Percentiles rank a stretch among this genome's conserved stretches.
These are phyloP conservation scores for Colletotrichum neosansevieriae DNA, from an alignment of 2,329 filamentous ascomycete species.

Conservation along the genomic window DNA sequence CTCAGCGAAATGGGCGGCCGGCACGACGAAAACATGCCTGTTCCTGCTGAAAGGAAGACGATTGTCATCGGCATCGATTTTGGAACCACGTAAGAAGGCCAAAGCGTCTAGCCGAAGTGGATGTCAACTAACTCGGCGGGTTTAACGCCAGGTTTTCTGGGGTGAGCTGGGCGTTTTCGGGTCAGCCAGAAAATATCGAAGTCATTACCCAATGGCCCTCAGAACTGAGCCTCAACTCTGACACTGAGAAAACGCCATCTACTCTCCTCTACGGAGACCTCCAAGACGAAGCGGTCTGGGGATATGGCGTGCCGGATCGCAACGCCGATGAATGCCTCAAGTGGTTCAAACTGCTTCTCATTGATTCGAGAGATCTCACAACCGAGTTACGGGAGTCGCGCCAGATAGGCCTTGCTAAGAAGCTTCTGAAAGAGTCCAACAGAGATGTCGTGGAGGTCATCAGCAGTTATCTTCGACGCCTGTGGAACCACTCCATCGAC, in stretches of 20 bases:
- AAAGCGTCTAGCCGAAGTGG: background rate
- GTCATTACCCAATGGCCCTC: conserved; percentile 50
- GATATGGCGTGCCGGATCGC: conserved; percentile 46
- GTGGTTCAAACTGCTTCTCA: conserved; percentile 58
- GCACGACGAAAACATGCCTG: background rate
- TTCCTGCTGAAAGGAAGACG: background rate
- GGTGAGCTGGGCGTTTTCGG: conserved; percentile 53
- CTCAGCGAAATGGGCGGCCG: background rate
- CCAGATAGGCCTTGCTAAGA: conserved; percentile 41
- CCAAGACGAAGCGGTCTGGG: conserved; percentile 44
- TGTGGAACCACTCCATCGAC: conserved; percentile 50
- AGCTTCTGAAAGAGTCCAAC: background rate
- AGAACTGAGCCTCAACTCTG: conserved; percentile 40
- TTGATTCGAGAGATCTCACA: conserved; percentile 49
- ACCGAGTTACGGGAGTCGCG: conserved; percentile 42
- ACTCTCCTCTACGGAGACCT: conserved; percentile 42
- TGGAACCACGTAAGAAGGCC: conserved; percentile 55
- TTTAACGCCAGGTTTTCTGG: conserved; percentile 52
- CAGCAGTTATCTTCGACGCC: conserved; percentile 46
- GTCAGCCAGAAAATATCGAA: conserved; percentile 45
- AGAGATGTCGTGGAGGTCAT: conserved; percentile 48
- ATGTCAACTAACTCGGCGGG: background rate
- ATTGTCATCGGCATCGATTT: conserved; percentile 59
- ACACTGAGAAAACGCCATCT: conserved; percentile 50
- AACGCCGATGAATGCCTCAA: conserved; percentile 42